Conservation (phyloP, 2,329 filamentous ascomycete genomes). For the Grosmannia serpens region DNA sequence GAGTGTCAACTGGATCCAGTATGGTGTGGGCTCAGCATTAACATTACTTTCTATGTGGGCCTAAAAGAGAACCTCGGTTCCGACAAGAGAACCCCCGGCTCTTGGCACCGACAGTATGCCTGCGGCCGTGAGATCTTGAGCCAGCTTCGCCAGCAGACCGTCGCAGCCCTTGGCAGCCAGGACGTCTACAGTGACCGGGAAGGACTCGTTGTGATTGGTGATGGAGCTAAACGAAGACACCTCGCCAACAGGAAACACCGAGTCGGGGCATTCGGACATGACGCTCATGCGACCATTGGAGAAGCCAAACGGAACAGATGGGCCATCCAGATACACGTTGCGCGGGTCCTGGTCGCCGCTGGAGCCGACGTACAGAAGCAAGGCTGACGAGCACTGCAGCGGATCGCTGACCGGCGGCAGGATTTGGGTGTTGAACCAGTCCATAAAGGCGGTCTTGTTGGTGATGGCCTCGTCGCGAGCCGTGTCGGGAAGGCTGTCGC, state of each 20-base stretch:
- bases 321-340: slow-evolving; percentile 25
- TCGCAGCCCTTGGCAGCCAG: slow-evolving; percentile 50
- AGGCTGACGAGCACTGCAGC: slow-evolving; percentile 31
- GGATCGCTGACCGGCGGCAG: slow-evolving; percentile 27
- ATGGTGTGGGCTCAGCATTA: too few species aligned
- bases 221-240: slow-evolving; percentile 22
- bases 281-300: slow-evolving; percentile 21
- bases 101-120: slow-evolving; percentile 35
- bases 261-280: slow-evolving; percentile 27
- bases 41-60: too few species aligned
- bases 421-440: slow-evolving; percentile 33
- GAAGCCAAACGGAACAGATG: slow-evolving; percentile 35
- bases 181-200: slow-evolving; percentile 47
- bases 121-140: slow-evolving; percentile 35
- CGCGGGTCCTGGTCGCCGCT: slow-evolving; percentile 18
- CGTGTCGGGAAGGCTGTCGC: slow-evolving; percentile 16
- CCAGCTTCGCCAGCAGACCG: slow-evolving; percentile 42
- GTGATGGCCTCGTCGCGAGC: slow-evolving; percentile 26
- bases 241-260: slow-evolving; percentile 30
- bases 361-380: slow-evolving; percentile 35
- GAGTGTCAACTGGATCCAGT: too few species aligned
- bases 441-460: slow-evolving; percentile 37
- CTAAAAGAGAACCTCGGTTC: not conserved
- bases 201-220: slow-evolving; percentile 32
- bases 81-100: not conserved